Conservation (phyloP, 169 alveolate species). For the Besnoitia besnoiti region DNA sequence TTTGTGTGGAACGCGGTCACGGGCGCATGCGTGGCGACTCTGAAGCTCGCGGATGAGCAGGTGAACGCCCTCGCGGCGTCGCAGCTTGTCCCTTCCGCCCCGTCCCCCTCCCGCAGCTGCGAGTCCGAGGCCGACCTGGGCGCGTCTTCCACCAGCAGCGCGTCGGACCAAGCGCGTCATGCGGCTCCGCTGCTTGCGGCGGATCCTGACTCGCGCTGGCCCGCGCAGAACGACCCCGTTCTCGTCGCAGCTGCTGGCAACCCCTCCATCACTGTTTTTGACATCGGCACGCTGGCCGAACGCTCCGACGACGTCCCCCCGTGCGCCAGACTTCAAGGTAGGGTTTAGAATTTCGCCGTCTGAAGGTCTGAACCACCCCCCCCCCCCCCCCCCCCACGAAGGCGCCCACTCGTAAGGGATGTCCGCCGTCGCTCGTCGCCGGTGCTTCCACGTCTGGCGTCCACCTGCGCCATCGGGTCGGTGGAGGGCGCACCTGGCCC, state of each 20-base stretch:
- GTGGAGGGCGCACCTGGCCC: no score
- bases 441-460: no score
- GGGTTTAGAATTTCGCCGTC: background rate
- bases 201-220: background rate
- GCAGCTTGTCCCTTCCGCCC: background rate
- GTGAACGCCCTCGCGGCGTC: background rate
- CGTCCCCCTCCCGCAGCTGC: background rate
- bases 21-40: slow-evolving; percentile 11
- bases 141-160: no score
- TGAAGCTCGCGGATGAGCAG: slow-evolving; percentile 14
- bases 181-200: no score
- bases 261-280: background rate
- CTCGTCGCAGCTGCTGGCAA: slow-evolving; percentile 8
- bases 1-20: slow-evolving; percentile 16
- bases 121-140: no score
- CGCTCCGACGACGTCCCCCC: slow-evolving; percentile 13
- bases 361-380: no score
- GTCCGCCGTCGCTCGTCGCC: no score
- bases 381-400: no score
- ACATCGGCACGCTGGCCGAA: background rate
- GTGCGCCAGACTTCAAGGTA: background rate
- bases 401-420: no score
- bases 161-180: no score
- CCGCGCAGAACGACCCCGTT: background rate
- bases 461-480: no score